These are phyloP conservation scores for Thielaviopsis musarum DNA, from an alignment of 2,329 filamentous ascomycete genomes.

Conservation along the genomic window DNA sequence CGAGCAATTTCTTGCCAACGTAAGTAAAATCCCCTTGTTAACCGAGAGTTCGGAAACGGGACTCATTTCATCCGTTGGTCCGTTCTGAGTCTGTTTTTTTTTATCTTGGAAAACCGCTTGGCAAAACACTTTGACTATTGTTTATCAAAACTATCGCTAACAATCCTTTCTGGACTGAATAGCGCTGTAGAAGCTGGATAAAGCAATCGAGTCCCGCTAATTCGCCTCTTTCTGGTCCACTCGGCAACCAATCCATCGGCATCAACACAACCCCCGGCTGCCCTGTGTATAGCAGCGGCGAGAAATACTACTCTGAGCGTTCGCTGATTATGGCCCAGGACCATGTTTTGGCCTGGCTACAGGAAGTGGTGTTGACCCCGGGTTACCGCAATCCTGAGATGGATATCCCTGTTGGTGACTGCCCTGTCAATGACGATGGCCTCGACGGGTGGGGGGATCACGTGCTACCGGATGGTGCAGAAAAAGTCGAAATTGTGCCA, in stretches of 20 bases:
- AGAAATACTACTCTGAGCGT: constrained; percentile 39
- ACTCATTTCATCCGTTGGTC: too few species aligned
- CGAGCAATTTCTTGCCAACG: constrained; percentile 33
- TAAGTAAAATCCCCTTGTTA: constrained; percentile 17
- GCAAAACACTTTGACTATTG: too few species aligned
- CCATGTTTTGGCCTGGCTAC: constrained; percentile 43
- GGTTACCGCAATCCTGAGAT: constrained; percentile 24
- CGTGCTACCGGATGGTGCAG: not conserved
- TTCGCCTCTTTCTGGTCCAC: constrained; percentile 34
- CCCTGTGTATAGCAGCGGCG: constrained; percentile 53
- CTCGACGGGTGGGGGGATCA: not conserved
- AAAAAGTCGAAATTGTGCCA: not conserved
- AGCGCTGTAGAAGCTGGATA: constrained; percentile 46
- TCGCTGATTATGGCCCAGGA: constrained; percentile 40
- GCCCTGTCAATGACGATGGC: not conserved
- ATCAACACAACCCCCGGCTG: constrained; percentile 36
- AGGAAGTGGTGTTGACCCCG: constrained; percentile 30
- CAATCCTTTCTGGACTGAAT: not conserved
- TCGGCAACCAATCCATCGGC: constrained; percentile 26
- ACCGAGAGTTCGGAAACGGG: too few species aligned
- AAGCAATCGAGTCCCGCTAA: constrained; percentile 34
- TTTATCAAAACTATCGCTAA: not conserved
- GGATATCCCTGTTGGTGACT: not conserved
- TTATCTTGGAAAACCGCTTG: not conserved
- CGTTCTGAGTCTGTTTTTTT: too few species aligned